Base-by-base conservation (phyloP, 495 filamentous ascomycete genomes). In the Trichoderma gamsii region DNA sequence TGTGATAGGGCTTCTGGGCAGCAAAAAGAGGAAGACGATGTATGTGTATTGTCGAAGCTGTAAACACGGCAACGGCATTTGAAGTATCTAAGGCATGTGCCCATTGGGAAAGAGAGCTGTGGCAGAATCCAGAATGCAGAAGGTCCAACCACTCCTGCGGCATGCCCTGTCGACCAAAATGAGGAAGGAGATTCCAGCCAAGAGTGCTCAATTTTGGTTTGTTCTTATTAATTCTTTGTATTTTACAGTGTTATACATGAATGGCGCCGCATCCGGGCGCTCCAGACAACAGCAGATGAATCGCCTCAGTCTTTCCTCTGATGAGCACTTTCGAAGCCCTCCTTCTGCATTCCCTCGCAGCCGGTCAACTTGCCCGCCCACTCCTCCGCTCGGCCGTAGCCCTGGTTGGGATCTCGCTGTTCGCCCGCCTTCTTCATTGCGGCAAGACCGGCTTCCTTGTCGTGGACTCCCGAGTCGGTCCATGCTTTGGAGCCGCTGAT, bases 311-410 rank as follows among this genome's bases (percentile, higher is more conserved):
- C 65, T 23, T 71, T 70, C 41, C 72, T 66, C 49, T 52, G 18
- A n/a, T 52, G 49, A n/a, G 49, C 18, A 23, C 79, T 82, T 8
- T 76, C 77, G 9, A 70, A 75, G 3, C 81, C 81, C 69, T 82
- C 81, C 38, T 79, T 70, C 64, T 71, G 68, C 81, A 82, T 83
- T 7, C 81, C 80, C 72, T 80, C 78, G 66, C 81, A 83, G 0
- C 80, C 80, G 1, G 77, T 77, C 21, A 74, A 68, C 69, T 76
- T 69, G 9, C 81, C 81, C 0, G 79, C 73, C 29, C 79, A 73
- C 76, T 82, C 77, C 66, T 83, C 81, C 27, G 72, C 74, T 35
- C 76, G 74, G n/a, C 81, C 81, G 65, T 74, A 82, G 3, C 81
- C 81, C 29, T 73, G 68, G 9, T 72, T 68, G 4, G 78, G 74